phyloP scores from a whole-genome alignment of 1,284 basidiomycete genomes.

The Heterobasidion annosum region DNA sequence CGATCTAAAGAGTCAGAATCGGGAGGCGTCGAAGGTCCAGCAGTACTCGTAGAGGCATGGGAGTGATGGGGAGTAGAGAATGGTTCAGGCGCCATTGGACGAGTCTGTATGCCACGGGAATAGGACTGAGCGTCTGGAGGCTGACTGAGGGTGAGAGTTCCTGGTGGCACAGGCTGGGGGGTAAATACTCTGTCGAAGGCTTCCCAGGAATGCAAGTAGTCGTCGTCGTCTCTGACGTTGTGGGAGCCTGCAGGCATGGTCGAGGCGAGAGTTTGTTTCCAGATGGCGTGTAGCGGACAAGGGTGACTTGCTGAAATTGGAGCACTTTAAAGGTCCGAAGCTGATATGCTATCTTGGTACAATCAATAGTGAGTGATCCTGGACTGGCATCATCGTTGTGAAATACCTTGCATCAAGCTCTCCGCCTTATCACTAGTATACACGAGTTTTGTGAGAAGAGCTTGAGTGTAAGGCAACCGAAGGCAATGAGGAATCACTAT shows the following conservation, averaged over 20 bases:
- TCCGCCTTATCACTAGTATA: too few species aligned
- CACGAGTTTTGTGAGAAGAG: not conserved
- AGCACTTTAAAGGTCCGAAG: conserved; percentile 12
- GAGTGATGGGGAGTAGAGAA: conserved; percentile 16
- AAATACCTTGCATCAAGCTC: not conserved
- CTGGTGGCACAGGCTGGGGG: conserved; percentile 10
- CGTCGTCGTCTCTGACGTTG: conserved; percentile 10
- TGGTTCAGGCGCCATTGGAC: conserved; percentile 14
- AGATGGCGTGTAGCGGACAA: conserved; percentile 2
- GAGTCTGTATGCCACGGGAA: conserved; percentile 1
- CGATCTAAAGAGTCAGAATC: conserved; percentile 41
- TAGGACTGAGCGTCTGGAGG: not conserved
- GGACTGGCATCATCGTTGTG: conserved; percentile 3
- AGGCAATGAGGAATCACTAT: too few species aligned
- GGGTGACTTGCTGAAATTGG: conserved; percentile 9
- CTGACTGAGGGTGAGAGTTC: conserved; percentile 4
- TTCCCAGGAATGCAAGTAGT: conserved; percentile 29
- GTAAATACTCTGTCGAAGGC: conserved; percentile 22
- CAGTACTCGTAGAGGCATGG: conserved; percentile 14
- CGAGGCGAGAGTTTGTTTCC: not conserved
- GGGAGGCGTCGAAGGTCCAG: conserved; percentile 24
- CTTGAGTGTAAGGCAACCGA: not conserved
- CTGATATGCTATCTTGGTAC: conserved; percentile 4
- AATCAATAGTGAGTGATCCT: not conserved
- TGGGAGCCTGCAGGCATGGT: conserved; percentile 9